Percentiles rank a stretch among this genome's conserved stretches.
Conservation (phyloP, 1,139 yeast species). For the Debaryomyces nepalensis region DNA sequence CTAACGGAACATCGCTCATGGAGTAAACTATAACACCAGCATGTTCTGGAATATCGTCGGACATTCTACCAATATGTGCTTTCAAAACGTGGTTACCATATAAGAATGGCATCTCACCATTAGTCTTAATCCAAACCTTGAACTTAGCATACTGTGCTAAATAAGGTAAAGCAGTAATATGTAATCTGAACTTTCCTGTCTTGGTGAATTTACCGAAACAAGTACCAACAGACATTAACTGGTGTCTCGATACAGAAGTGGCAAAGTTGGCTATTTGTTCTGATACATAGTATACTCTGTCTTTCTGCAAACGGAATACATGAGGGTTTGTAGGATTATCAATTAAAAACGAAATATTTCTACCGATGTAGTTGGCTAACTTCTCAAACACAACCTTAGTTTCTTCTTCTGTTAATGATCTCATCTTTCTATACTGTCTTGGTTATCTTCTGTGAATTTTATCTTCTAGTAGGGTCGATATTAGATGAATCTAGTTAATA, state of each 20-base stretch:
- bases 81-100: constrained; percentile 96
- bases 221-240: constrained; percentile 88
- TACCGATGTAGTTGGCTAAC: constrained; percentile 93
- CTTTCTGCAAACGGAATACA: constrained; percentile 94
- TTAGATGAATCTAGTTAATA: constrained; percentile 4
- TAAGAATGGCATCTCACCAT: constrained; percentile 98
- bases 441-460: neutral
- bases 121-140: constrained; percentile 94
- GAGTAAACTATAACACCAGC: constrained; percentile 92
- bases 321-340: constrained; percentile 91
- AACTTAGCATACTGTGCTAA: constrained; percentile 88
- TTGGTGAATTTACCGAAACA: constrained; percentile 97
- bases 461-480: constrained; percentile 2
- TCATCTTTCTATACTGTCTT: constrained; percentile 53
- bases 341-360: constrained; percentile 86
- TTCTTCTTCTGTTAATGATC: constrained; percentile 96
- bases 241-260: constrained; percentile 85
- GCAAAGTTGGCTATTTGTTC: constrained; percentile 86
- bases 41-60: constrained; percentile 97
- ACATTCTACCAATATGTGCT: constrained; percentile 96
- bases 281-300: constrained; percentile 89
- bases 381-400: constrained; percentile 95
- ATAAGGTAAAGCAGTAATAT: constrained; percentile 85
- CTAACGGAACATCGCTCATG: constrained; percentile 92
- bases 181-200: constrained; percentile 94